These are phyloP conservation scores for Leishmania guyanensis DNA, from an alignment of 208 protist genomes.

Conservation along the genomic window DNA sequence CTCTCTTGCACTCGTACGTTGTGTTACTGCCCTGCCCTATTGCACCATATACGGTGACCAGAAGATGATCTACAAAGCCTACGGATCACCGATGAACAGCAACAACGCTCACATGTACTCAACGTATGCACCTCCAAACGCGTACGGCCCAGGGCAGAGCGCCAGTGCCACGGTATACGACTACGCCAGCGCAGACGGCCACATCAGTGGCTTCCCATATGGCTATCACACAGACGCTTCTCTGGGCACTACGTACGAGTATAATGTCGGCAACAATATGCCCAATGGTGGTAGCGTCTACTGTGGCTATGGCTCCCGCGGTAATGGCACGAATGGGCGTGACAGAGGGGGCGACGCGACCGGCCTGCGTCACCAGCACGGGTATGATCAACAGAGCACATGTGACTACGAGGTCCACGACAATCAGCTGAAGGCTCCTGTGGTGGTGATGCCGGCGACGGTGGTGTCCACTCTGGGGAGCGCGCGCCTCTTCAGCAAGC, in stretches of 20 bases:
- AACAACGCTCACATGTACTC: not conserved
- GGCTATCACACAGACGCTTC: conserved; percentile 19
- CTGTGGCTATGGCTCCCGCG: conserved; percentile 2
- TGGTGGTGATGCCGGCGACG: conserved; percentile 44
- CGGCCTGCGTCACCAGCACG: not conserved
- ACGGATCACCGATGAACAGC: conserved; percentile 2
- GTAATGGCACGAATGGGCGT: conserved; percentile 6
- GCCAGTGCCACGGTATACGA: conserved; percentile 8
- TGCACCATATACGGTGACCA: conserved; percentile 18
- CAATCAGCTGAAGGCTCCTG: conserved; percentile 70
- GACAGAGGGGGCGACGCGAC: not conserved
- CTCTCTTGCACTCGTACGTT: not conserved
- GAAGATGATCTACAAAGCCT: conserved; percentile 29
- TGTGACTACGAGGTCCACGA: conserved; percentile 70
- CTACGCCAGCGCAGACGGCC: not conserved
- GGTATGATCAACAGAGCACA: conserved; percentile 13
- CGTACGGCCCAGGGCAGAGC: not conserved
- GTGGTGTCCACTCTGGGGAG: conserved; percentile 61
- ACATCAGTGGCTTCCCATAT: conserved; percentile 14
- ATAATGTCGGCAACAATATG: not conserved
- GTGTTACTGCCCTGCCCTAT: not conserved
- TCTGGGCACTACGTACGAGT: conserved; percentile 18
- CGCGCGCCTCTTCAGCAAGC: conserved; percentile 51
- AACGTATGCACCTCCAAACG: not conserved
- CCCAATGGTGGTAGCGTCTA: not conserved